Percentiles rank a stretch among this genome's conserved stretches.
Conservation (phyloP, 2,329 filamentous ascomycete genomes). For the Alternaria conjuncta region DNA sequence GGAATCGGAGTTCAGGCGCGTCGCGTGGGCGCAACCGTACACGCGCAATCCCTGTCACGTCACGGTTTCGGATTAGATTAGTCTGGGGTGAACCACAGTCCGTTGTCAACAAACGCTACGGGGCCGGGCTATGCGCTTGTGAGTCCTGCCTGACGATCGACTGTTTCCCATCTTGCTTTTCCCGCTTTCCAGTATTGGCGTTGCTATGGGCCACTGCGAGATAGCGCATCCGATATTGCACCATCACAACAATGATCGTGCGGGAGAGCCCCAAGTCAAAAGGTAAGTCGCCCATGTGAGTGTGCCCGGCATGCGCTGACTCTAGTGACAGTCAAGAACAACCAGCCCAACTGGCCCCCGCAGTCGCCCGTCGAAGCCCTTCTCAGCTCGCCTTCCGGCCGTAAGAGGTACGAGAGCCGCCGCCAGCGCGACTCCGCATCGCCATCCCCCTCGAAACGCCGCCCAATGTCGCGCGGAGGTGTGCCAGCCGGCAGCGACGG, state of each 20-base stretch:
- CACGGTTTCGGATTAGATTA: slow-evolving; percentile 37
- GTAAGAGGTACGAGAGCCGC: slow-evolving; percentile 71
- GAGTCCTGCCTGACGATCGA: background rate
- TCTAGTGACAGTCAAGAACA: slow-evolving; percentile 42
- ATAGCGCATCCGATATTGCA: slow-evolving; percentile 17
- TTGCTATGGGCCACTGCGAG: slow-evolving; percentile 37
- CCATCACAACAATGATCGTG: slow-evolving; percentile 51
- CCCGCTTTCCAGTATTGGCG: slow-evolving; percentile 11
- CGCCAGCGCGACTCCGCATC: slow-evolving; percentile 64
- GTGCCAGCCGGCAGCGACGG: slow-evolving; percentile 13
- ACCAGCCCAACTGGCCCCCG: slow-evolving; percentile 64
- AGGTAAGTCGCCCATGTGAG: slow-evolving; percentile 31
- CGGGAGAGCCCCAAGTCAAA: slow-evolving; percentile 56
- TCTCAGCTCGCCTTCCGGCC: slow-evolving; percentile 76
- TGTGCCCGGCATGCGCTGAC: slow-evolving; percentile 21
- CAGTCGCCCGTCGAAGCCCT: slow-evolving; percentile 68
- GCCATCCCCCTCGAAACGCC: slow-evolving; percentile 64
- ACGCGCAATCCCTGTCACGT: slow-evolving; percentile 37
- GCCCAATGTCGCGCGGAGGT: slow-evolving; percentile 31
- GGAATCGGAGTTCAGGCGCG: slow-evolving; percentile 4
- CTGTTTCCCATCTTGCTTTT: background rate
- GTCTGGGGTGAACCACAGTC: slow-evolving; percentile 27
- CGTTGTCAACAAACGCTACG: slow-evolving; percentile 26
- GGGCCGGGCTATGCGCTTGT: slow-evolving; percentile 4
- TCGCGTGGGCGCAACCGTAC: slow-evolving; percentile 22